Evolutionary conservation across 768 basidiomycete species (phyloP).

Genomic region (Pulveroboletus sp.): DNA sequence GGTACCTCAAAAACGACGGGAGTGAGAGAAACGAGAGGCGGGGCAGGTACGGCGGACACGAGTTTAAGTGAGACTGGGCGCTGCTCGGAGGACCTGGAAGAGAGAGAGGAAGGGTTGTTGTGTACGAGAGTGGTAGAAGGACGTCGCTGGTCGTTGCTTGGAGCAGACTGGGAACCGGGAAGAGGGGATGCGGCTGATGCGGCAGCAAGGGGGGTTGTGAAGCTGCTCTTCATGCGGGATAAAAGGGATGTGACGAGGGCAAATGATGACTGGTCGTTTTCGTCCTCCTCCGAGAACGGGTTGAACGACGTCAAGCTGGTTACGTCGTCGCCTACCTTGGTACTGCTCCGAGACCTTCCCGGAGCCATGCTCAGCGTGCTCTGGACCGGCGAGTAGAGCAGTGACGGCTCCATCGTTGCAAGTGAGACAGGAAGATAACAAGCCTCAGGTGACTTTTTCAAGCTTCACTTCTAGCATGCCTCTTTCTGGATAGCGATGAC

Average conservation of each 20-base stretch:
- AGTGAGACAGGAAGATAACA: conserved; percentile 3
- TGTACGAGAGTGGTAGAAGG: conserved; percentile 47
- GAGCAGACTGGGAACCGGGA: conserved; percentile 27
- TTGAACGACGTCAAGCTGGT: conserved; percentile 81
- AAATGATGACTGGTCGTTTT: conserved; percentile 83
- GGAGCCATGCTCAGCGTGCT: conserved; percentile 37
- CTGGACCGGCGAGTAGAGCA: conserved; percentile 26
- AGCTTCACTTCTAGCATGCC: background rate
- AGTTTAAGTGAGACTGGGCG: conserved; percentile 55
- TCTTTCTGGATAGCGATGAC: conserved; percentile 6
- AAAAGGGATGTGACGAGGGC: conserved; percentile 77
- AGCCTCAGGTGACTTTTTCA: background rate
- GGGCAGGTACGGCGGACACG: conserved; percentile 55
- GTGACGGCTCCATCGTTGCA: conserved; percentile 32
- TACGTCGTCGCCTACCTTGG: conserved; percentile 55
- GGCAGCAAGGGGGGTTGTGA: conserved; percentile 61
- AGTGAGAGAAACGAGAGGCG: conserved; percentile 80
- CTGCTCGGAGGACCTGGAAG: conserved; percentile 48
- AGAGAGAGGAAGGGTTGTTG: conserved; percentile 41
- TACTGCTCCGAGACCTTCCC: conserved; percentile 59
- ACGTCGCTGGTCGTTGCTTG: conserved; percentile 50
- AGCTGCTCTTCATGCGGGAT: conserved; percentile 75
- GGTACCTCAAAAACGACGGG: conserved; percentile 79
- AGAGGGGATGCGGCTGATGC: conserved; percentile 36
- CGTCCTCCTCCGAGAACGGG: conserved; percentile 90